phyloP scores from a whole-genome alignment of 164 flowering plant species.

The Euptelea pleiosperma region DNA sequence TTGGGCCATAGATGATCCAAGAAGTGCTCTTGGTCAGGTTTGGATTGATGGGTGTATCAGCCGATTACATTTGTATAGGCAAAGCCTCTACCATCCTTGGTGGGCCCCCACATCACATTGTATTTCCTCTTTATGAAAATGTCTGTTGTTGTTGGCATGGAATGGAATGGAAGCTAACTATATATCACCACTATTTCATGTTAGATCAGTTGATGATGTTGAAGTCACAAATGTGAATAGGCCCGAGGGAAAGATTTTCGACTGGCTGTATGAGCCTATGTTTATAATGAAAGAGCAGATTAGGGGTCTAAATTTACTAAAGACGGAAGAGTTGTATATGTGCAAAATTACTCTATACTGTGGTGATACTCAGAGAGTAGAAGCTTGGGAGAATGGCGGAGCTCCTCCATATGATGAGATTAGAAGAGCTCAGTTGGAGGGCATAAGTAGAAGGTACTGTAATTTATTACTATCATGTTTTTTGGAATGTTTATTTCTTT shows the following conservation, averaged over 20 bases:
- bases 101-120: no score
- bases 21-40: no score
- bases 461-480: neutral
- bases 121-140: no score
- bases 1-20: no score
- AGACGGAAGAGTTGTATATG: constrained; percentile 29
- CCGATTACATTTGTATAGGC: no score
- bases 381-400: constrained; percentile 42
- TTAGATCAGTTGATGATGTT: constrained; percentile 34
- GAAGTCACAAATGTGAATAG: constrained; percentile 35
- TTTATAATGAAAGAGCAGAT: constrained; percentile 38
- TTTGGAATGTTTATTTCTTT: neutral
- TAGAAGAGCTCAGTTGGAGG: constrained; percentile 43
- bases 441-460: constrained; percentile 36
- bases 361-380: constrained; percentile 27
- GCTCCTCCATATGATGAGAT: constrained; percentile 34
- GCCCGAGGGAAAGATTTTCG: constrained; percentile 44
- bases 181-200: neutral
- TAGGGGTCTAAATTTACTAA: constrained; percentile 24
- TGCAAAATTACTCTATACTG: constrained; percentile 25
- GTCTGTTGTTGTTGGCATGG: neutral
- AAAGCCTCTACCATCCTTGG: no score
- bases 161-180: constrained; percentile 1
- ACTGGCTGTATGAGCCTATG: constrained; percentile 51
- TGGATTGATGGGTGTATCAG: no score